Conservation (phyloP, 2,329 filamentous ascomycete genomes). For the Lecanosticta acicola region DNA sequence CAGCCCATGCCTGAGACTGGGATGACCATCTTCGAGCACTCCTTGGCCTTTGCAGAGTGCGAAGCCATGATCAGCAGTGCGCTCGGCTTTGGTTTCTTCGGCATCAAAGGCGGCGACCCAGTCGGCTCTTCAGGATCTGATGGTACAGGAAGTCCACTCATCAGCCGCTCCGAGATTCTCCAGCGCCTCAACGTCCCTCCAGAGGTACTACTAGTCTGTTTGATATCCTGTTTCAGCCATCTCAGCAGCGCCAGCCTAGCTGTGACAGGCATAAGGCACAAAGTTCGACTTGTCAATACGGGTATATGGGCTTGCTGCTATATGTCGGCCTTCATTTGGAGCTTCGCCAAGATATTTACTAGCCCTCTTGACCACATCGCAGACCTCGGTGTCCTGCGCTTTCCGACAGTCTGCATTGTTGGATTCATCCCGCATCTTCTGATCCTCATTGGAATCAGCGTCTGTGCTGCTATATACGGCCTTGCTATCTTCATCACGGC, state of each 20-base stretch:
- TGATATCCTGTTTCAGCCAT: conserved; percentile 86
- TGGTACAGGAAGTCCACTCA: conserved; percentile 15
- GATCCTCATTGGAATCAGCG: conserved; percentile 69
- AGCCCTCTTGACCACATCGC: conserved; percentile 52
- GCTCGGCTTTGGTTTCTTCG: conserved; percentile 67
- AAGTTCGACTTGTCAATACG: conserved; percentile 77
- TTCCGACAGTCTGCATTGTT: conserved; percentile 90
- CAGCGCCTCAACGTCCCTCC: conserved; percentile 80
- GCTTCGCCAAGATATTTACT: conserved; percentile 48
- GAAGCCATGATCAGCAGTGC: conserved; percentile 81
- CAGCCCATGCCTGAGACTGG: conserved; percentile 78
- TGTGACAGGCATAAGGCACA: conserved; percentile 71
- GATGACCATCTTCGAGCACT: conserved; percentile 96
- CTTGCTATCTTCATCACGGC: conserved; percentile 72
- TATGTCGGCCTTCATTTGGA: conserved; percentile 78
- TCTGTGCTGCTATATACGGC: conserved; percentile 71
- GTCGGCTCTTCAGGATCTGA: conserved; percentile 26
- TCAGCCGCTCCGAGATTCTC: conserved; percentile 51
- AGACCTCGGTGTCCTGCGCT: conserved; percentile 68
- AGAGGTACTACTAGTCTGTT: conserved; percentile 77
- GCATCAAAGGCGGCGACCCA: conserved; percentile 34
- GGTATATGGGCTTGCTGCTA: conserved; percentile 86
- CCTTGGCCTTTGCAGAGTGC: conserved; percentile 89
- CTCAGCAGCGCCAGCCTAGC: conserved; percentile 78
- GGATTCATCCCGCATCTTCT: conserved; percentile 93